Percentiles rank a stretch among this genome's conserved stretches.
Conservation (phyloP, 2,329 filamentous ascomycete species). For the Cladosporium sp. region DNA sequence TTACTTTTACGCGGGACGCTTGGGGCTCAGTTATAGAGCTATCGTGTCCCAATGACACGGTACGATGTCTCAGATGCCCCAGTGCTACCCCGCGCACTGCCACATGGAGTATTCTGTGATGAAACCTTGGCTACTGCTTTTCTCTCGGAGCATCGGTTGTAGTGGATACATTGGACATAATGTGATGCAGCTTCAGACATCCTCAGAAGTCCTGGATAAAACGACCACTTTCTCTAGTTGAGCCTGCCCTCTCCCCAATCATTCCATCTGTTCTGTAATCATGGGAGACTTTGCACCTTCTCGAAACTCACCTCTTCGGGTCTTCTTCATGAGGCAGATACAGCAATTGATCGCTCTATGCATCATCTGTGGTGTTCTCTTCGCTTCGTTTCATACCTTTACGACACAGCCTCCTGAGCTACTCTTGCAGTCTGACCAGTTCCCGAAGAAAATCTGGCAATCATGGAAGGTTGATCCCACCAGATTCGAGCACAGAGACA, state of each 20-base stretch:
- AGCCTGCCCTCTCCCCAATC: neutral
- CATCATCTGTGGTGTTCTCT: conserved; percentile 4
- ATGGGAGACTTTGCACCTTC: neutral
- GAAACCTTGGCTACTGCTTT: neutral
- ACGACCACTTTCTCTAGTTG: neutral
- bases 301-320: neutral
- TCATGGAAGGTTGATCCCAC: conserved; percentile 72
- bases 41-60: neutral
- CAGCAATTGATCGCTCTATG: conserved; percentile 29
- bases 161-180: neutral
- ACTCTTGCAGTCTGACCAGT: conserved; percentile 37
- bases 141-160: neutral
- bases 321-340: neutral
- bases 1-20: neutral
- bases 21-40: neutral
- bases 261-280: neutral
- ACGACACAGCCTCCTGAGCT: neutral
- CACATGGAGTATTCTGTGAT: neutral
- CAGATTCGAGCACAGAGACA: conserved; percentile 65
- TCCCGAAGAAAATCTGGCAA: conserved; percentile 74
- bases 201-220: neutral
- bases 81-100: neutral
- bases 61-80: neutral
- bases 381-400: conserved; percentile 26
- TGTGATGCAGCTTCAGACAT: neutral